phyloP scores from a whole-genome alignment of 306 rosid species.

The Lupinus albus region DNA sequence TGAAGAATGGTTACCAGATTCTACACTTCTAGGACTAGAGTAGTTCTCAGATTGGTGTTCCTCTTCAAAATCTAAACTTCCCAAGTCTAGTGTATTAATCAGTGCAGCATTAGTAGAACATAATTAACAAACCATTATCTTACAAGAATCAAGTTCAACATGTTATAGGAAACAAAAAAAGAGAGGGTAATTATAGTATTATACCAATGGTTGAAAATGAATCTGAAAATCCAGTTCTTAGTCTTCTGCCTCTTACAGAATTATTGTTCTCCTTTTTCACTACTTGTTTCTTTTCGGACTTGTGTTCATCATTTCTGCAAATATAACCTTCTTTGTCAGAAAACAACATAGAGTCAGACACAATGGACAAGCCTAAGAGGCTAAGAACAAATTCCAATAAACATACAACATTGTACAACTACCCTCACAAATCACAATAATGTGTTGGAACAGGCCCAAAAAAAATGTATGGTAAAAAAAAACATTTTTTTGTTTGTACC shows the following conservation, averaged over 20 bases:
- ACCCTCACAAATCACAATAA: conserved; percentile 11
- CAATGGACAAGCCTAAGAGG: conserved; percentile 15
- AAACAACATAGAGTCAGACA: conserved; percentile 42
- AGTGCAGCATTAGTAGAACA: conserved; percentile 37
- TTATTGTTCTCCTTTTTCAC: conserved; percentile 15
- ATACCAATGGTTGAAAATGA: conserved; percentile 64
- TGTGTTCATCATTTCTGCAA: conserved; percentile 59
- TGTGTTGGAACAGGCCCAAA: background rate
- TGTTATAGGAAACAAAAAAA: background rate
- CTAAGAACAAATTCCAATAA: conserved; percentile 34
- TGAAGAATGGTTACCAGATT: conserved; percentile 56
- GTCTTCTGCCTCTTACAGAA: conserved; percentile 45
- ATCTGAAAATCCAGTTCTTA: conserved; percentile 61
- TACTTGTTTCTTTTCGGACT: conserved; percentile 43
- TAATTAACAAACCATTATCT: conserved; percentile 5
- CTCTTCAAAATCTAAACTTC: conserved; percentile 51
- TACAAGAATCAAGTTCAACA: background rate
- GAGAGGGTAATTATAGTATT: conserved; percentile 44
- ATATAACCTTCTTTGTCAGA: conserved; percentile 46
- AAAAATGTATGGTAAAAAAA: conserved; percentile 18
- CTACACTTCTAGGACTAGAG: conserved; percentile 49
- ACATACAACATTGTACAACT: background rate
- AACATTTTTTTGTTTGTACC: background rate
- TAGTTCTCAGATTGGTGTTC: conserved; percentile 42
- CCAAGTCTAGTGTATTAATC: conserved; percentile 49